These are phyloP conservation scores for Sextonia rubra DNA, from an alignment of 164 flowering plant species.

Conservation along the genomic window DNA sequence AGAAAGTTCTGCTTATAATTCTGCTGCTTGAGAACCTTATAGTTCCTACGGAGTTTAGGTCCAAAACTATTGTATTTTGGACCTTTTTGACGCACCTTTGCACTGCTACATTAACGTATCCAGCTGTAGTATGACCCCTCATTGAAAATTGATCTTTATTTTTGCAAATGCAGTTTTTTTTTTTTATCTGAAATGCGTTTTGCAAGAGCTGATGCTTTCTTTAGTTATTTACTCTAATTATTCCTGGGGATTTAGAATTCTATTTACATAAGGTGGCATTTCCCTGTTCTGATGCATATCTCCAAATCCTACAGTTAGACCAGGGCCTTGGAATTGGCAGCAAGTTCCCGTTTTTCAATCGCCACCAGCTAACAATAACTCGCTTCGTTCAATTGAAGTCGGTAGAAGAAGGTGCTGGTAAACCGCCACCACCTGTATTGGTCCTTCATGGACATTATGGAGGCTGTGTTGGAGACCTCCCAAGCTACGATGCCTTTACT, in stretches of 20 bases:
- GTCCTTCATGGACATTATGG: slow-evolving; percentile 98
- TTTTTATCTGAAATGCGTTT: too few relatives aligned
- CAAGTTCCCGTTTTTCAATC: slow-evolving; percentile 89
- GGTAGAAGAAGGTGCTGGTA: slow-evolving; percentile 92
- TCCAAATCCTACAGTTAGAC: slow-evolving; percentile 57
- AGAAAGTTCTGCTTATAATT: too few relatives aligned
- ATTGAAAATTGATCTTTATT: too few relatives aligned
- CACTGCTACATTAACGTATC: too few relatives aligned
- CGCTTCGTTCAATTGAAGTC: slow-evolving; percentile 72
- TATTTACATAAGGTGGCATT: not conserved
- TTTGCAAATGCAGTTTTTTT: too few relatives aligned
- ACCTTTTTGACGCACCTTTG: too few relatives aligned
- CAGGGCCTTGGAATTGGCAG: slow-evolving; percentile 95
- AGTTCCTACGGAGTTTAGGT: too few relatives aligned
- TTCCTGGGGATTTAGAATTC: not conserved
- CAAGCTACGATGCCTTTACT: slow-evolving; percentile 98
- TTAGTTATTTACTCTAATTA: not conserved
- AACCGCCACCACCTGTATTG: slow-evolving; percentile 91
- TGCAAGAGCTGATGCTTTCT: too few relatives aligned
- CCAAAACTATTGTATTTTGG: too few relatives aligned
- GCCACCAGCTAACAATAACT: slow-evolving; percentile 86
- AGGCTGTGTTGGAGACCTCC: slow-evolving; percentile 98
- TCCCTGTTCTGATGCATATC: not conserved
- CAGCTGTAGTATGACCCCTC: too few relatives aligned
- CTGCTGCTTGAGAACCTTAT: too few relatives aligned